These are phyloP conservation scores for Fusarium zealandicum DNA, from an alignment of 2,329 filamentous ascomycete genomes.

Conservation along the genomic window DNA sequence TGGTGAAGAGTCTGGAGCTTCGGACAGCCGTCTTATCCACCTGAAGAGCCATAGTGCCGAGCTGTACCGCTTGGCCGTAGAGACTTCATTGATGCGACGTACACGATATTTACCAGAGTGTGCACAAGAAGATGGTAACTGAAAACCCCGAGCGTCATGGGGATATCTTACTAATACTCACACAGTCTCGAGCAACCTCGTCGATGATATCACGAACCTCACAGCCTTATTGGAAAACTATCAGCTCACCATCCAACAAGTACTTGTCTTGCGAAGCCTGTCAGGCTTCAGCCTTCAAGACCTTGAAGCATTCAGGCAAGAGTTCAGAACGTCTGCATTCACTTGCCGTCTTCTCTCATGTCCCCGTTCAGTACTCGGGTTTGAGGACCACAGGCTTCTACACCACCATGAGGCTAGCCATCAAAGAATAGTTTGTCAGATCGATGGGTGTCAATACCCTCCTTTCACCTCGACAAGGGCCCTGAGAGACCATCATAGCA, in stretches of 20 bases:
- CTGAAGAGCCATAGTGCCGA: too few relatives aligned
- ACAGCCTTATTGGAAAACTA: not conserved
- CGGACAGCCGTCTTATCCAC: too few relatives aligned
- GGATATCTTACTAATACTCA: not conserved
- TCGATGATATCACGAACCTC: not conserved
- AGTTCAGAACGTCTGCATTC: slow-evolving; percentile 13
- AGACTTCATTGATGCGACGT: too few relatives aligned
- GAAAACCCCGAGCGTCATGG: not conserved
- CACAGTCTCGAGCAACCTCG: not conserved
- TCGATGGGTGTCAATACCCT: slow-evolving; percentile 2
- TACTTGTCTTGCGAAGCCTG: not conserved
- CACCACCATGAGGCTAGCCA: not conserved
- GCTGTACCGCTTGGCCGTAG: too few relatives aligned
- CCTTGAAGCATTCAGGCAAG: slow-evolving; percentile 13
- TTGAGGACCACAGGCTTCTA: slow-evolving; percentile 11
- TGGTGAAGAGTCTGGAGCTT: too few relatives aligned
- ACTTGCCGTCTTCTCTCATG: slow-evolving; percentile 28
- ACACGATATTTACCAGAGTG: not conserved
- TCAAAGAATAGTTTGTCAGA: not conserved
- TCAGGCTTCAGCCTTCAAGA: not conserved
- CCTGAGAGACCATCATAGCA: not conserved
- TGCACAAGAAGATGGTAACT: not conserved
- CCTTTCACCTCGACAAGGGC: not conserved
- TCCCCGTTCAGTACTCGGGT: slow-evolving; percentile 22
- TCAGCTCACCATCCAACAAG: not conserved